Percentiles rank a stretch among this genome's conserved stretches.
Conservation (phyloP, 352 stramenopile genomes). For the Phytopythium litorale region DNA sequence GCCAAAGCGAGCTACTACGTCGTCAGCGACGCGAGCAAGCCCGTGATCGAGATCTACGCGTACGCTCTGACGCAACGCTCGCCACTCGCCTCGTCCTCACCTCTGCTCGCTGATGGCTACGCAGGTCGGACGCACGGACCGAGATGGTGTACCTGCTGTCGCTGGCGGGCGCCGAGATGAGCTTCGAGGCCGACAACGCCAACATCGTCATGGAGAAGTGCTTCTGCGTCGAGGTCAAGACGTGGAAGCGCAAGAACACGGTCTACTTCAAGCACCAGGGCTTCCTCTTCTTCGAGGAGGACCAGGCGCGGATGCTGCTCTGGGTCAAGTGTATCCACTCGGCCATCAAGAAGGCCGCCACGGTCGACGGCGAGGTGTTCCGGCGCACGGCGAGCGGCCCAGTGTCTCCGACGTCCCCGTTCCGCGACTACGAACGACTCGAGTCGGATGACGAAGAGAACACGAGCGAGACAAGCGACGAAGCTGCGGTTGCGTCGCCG, state of each 20-base stretch:
- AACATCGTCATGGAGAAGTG: conserved; percentile 74
- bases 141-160: conserved; percentile 65
- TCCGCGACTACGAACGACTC: conserved; percentile 1
- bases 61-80: conserved; percentile 2
- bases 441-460: neutral
- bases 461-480: neutral
- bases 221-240: conserved; percentile 67
- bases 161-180: conserved; percentile 44
- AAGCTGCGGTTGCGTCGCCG: neutral
- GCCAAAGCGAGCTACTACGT: conserved; percentile 43
- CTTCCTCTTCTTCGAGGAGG: conserved; percentile 74
- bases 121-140: conserved; percentile 41
- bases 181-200: conserved; percentile 63
- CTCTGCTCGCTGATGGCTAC: too few relatives aligned
- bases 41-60: conserved; percentile 60
- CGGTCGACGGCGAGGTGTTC: conserved; percentile 36
- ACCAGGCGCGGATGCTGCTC: conserved; percentile 58
- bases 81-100: too few relatives aligned
- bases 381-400: conserved; percentile 10
- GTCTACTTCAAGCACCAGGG: conserved; percentile 52
- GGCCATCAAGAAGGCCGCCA: conserved; percentile 52
- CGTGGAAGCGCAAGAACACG: conserved; percentile 66
- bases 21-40: conserved; percentile 43
- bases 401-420: neutral
- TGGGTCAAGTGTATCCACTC: conserved; percentile 80